Percentiles rank a stretch among this genome's conserved stretches.
Evolutionary conservation across 345 rosid species (phyloP).

Genomic region (Nephelium lappaceum): DNA sequence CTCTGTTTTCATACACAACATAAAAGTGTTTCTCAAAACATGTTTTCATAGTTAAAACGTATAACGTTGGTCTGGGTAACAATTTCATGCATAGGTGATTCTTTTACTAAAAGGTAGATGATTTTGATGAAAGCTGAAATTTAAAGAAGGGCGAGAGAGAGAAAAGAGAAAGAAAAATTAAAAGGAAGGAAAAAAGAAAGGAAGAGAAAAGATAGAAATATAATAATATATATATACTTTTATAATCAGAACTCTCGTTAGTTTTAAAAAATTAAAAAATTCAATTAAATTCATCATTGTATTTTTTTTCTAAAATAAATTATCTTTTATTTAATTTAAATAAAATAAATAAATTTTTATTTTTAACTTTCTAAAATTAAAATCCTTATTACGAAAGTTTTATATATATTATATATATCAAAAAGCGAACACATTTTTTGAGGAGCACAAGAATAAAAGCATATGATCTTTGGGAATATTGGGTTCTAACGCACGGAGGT

Average conservation of each 20-base stretch:
- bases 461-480: conserved; percentile 32
- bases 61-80: conserved; percentile 2
- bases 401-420: background rate
- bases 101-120: conserved; percentile 23
- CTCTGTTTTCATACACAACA: background rate
- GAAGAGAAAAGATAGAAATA: too few relatives aligned
- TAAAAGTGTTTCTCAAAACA: background rate
- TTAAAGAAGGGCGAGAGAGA: conserved; percentile 17
- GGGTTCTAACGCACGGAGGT: conserved; percentile 24
- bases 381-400: too few relatives aligned
- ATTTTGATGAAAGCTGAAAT: conserved; percentile 25
- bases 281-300: too few relatives aligned
- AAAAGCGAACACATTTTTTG: conserved; percentile 31
- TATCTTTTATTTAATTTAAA: too few relatives aligned
- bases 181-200: too few relatives aligned
- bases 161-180: background rate
- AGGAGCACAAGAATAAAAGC: conserved; percentile 39
- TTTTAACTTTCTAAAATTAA: too few relatives aligned
- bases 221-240: too few relatives aligned
- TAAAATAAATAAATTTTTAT: too few relatives aligned
- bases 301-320: too few relatives aligned
- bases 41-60: too few relatives aligned
- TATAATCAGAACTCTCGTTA: too few relatives aligned
- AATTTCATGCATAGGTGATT: conserved; percentile 15
- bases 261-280: too few relatives aligned